Base-by-base conservation (phyloP, 2,329 filamentous ascomycete species). In the Verticillium albo-atrum region DNA sequence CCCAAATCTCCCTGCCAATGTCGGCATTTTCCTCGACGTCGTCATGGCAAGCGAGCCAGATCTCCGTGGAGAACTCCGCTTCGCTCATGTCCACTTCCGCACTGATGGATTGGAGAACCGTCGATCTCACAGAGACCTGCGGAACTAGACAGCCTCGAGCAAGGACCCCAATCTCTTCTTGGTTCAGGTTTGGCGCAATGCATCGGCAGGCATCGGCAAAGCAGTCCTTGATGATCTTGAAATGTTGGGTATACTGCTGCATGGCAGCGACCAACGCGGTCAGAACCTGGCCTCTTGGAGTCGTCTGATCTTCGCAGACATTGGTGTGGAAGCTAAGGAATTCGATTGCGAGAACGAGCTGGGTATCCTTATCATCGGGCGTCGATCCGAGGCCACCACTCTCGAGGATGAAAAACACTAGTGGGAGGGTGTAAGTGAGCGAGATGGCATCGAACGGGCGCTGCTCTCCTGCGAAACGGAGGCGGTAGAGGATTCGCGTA, bases 31-130 rank as follows among this genome's bases (percentile, higher is more conserved):
- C 93, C 51, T 89, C 86, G 23, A 92, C 86, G 66, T 96, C 91
- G 65, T 99, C 95, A 68, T 99, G 93, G 68, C 88, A 94, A 51
- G 91, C 91, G 50, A 99, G 82, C 92, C 92, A 99, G 25, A 99
- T 89, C 71, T 98, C 91, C 62, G 95, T 89, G 3, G 90, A 95
- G 68, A 92, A 95, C 30, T 88, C 84, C 34, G 93, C 80, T 57
- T 97, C 93, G 59, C 89, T 93, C 79, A 99, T 84, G 71, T 98
- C 94, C 53, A 99, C 87, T 64, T 98, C 93, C 23, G 91, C 86
- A 69, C 92, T 92, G 67, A 98, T 94, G 6, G 90, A 90, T 73
- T 97, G 94, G 47, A 99, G 77, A 7, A 94, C 89, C 5, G 93
- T 89, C 15, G 89, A 91, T 61, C 95, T 86, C 35, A 98, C 92